A percentile compares a stretch with the other conserved stretches of the same genome.
Conservation (phyloP, 1,139 yeast genomes). For the Hyphopichia wangnamkhiaoensis region DNA sequence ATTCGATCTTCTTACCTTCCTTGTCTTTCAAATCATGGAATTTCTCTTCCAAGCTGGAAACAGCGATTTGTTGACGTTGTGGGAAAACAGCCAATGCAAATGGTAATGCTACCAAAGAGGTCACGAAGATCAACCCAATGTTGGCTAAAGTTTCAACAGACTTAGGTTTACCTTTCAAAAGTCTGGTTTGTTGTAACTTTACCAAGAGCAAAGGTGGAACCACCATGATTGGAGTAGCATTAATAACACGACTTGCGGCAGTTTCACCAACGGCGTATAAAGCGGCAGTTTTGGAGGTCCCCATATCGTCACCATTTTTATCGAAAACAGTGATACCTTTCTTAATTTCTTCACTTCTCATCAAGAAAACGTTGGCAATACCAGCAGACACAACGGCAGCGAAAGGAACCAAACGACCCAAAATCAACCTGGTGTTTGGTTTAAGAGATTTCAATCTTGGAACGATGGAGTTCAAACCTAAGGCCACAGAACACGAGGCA, state of each 20-base stretch:
- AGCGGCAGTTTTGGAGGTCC: constrained; percentile 85
- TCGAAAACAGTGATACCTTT: constrained; percentile 79
- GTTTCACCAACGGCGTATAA: constrained; percentile 93
- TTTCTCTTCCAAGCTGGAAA: constrained; percentile 59
- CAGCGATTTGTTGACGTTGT: constrained; percentile 68
- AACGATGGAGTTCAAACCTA: constrained; percentile 86
- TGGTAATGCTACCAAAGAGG: constrained; percentile 86
- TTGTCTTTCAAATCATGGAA: constrained; percentile 62
- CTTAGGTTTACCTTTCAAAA: constrained; percentile 66
- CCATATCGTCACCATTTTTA: constrained; percentile 66
- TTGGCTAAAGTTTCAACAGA: constrained; percentile 69
- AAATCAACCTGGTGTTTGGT: constrained; percentile 67
- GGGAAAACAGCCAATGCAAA: constrained; percentile 96
- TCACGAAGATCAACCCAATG: constrained; percentile 78
- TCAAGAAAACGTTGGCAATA: constrained; percentile 85
- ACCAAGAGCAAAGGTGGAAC: constrained; percentile 86
- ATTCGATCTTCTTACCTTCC: constrained; percentile 57
- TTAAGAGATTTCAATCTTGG: constrained; percentile 70
- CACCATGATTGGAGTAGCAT: constrained; percentile 97
- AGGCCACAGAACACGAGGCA: constrained; percentile 93
- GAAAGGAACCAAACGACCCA: constrained; percentile 90
- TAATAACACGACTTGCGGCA: constrained; percentile 89
- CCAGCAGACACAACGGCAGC: constrained; percentile 99
- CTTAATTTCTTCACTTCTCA: constrained; percentile 92
- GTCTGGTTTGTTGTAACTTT: constrained; percentile 62